A percentile compares a stretch with the other conserved stretches of the same genome.
phyloP scores from a whole-genome alignment of 331 rosid species.

The Quercus lobata region DNA sequence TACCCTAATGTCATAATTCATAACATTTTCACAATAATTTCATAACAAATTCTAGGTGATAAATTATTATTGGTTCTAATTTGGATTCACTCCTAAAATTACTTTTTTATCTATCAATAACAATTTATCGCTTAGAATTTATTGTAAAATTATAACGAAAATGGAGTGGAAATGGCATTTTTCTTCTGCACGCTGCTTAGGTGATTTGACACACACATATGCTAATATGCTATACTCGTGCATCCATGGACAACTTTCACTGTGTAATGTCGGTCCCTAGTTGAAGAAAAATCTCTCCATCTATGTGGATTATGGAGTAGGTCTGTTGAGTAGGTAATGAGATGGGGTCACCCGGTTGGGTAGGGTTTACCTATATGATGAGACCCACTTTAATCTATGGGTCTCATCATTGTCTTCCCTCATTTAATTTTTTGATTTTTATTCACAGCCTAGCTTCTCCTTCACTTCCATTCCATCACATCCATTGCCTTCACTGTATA shows the following conservation, averaged over 20 bases:
- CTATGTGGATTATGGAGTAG: background rate
- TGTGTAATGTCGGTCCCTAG: background rate
- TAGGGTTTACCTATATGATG: background rate
- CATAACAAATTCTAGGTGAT: accelerated
- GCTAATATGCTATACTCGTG: no score
- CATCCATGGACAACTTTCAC: no score
- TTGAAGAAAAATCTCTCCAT: background rate
- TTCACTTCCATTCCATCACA: background rate
- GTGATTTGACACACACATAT: no score
- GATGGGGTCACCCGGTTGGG: background rate
- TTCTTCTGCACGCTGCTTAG: no score
- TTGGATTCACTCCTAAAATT: accelerated
- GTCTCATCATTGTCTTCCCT: slow-evolving; percentile 9
- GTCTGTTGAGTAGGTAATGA: background rate
- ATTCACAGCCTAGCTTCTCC: background rate
- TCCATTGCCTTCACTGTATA: background rate
- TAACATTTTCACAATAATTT: no score
- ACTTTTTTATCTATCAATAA: no score
- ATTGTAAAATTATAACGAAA: no score
- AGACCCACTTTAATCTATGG: background rate
- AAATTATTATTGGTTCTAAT: accelerated
- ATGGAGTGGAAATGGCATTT: accelerated
- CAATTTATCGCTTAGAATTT: accelerated
- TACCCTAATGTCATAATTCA: accelerated
- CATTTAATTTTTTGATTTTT: background rate